phyloP scores from a whole-genome alignment of 1,139 yeast species.

The Protomyces inouyei region DNA sequence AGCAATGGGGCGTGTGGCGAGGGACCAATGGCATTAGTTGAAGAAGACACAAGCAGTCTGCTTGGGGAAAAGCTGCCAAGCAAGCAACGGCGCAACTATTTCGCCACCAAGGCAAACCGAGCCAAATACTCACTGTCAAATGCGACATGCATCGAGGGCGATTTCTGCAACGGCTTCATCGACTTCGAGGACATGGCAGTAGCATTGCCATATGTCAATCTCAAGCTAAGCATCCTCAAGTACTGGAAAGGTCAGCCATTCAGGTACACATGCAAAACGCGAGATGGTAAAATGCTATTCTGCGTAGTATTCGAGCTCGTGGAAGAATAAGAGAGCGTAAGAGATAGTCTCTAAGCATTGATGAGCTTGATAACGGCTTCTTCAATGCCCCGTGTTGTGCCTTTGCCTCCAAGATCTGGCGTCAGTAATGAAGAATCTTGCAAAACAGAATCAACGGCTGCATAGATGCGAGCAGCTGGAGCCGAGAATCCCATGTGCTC shows the following conservation, averaged over 20 bases:
- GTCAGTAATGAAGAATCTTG: constrained; percentile 75
- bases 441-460: constrained; percentile 91
- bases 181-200: constrained; percentile 44
- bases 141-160: constrained; percentile 41
- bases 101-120: constrained; percentile 38
- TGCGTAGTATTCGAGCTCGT: constrained; percentile 34
- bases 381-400: constrained; percentile 79
- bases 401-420: constrained; percentile 90
- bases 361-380: constrained; percentile 61
- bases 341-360: not conserved
- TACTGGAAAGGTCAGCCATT: constrained; percentile 44
- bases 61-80: constrained; percentile 25
- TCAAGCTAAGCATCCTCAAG: constrained; percentile 41
- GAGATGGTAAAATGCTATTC: constrained; percentile 30
- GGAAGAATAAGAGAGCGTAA: constrained; percentile 35
- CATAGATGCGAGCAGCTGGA: constrained; percentile 87
- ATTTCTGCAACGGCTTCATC: constrained; percentile 46
- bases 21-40: not conserved
- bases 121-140: constrained; percentile 39
- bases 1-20: not conserved
- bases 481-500: constrained; percentile 89
- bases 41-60: constrained; percentile 13
- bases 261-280: constrained; percentile 34
- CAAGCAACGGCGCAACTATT: constrained; percentile 39
- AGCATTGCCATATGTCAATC: constrained; percentile 46